phyloP scores from a whole-genome alignment of 2,329 filamentous ascomycete species.

The Trichoderma citrinoviride region DNA sequence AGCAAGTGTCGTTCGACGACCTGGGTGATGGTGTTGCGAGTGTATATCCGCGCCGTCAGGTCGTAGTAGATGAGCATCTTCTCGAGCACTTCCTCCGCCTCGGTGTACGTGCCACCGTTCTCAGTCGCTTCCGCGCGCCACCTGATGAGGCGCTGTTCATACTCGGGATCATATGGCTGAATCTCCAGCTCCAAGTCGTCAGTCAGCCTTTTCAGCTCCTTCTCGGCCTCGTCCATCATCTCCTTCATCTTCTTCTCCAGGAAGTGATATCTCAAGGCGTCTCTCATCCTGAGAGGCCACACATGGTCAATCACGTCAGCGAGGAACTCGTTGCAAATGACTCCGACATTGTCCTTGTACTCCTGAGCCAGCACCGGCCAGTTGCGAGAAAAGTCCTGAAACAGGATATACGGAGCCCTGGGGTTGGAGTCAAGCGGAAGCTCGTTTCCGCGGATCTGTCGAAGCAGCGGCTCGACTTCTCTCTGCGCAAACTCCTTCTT shows the following conservation, averaged over 20 bases:
- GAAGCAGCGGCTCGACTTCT: conserved; percentile 49
- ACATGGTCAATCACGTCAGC: conserved; percentile 50
- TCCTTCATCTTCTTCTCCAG: conserved; percentile 49
- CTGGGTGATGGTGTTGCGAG: conserved; percentile 52
- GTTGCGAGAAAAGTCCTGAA: conserved; percentile 52
- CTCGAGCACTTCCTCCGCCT: conserved; percentile 53
- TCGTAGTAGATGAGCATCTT: conserved; percentile 58
- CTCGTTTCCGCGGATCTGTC: conserved; percentile 52
- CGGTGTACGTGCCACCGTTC: conserved; percentile 47
- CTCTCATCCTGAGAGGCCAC: conserved; percentile 52
- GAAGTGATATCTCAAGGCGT: conserved; percentile 49
- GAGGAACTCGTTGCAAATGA: conserved; percentile 54
- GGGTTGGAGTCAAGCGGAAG: conserved; percentile 53
- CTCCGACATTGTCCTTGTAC: conserved; percentile 53
- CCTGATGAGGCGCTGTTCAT: conserved; percentile 48
- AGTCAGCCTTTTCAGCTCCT: conserved; percentile 45
- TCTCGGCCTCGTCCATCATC: conserved; percentile 46
- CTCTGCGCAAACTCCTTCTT: conserved; percentile 49
- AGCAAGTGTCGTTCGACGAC: conserved; percentile 52
- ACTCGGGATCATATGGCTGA: conserved; percentile 53
- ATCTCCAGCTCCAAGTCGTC: conserved; percentile 54
- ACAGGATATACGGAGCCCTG: conserved; percentile 52
- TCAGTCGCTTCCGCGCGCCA: conserved; percentile 45
- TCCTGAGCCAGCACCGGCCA: conserved; percentile 53
- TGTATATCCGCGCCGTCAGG: conserved; percentile 51